A percentile compares a stretch with the other conserved stretches of the same genome.
Conservation (phyloP, 495 filamentous ascomycete genomes). For the Aspergillus steynii region DNA sequence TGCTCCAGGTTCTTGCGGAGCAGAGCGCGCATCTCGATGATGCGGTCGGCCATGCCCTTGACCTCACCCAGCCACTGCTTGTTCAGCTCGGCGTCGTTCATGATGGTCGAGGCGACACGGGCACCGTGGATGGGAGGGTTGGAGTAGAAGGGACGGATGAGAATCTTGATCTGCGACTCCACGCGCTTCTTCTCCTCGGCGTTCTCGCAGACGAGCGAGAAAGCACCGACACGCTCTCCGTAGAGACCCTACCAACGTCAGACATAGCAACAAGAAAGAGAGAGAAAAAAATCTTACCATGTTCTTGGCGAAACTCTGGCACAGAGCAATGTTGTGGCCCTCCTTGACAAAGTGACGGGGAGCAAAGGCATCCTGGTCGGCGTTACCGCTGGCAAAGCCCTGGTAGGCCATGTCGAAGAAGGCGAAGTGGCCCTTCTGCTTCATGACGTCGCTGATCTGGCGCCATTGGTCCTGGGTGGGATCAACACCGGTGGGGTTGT, state of each 20-base stretch:
- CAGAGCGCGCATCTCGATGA: conserved; percentile 94
- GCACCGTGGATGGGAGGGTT: conserved; percentile 97
- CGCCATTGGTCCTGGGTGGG: conserved; percentile 92
- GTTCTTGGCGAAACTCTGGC: conserved; percentile 99
- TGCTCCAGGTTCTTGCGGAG: conserved; percentile 93
- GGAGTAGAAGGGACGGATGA: conserved; percentile 95
- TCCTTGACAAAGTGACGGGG: conserved; percentile 88
- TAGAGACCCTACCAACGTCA: conserved; percentile 72
- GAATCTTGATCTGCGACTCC: conserved; percentile 97
- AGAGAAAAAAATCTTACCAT: conserved; percentile 60
- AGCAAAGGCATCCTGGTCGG: conserved; percentile 88
- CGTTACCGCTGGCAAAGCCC: conserved; percentile 93
- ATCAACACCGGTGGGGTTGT: conserved; percentile 98
- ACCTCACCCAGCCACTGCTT: conserved; percentile 95
- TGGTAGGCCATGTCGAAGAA: conserved; percentile 99
- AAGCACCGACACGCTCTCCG: conserved; percentile 96
- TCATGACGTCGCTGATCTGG: conserved; percentile 85
- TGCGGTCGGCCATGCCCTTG: conserved; percentile 98
- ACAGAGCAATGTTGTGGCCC: conserved; percentile 84
- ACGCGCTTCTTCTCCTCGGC: conserved; percentile 93
- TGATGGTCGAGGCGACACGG: conserved; percentile 87
- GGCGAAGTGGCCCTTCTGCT: conserved; percentile 84
- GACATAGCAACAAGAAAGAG: background rate
- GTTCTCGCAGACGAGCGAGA: conserved; percentile 83
- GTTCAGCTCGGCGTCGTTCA: conserved; percentile 84